phyloP scores from a whole-genome alignment of 177 flowering plant species.

The Telopea speciosissima region DNA sequence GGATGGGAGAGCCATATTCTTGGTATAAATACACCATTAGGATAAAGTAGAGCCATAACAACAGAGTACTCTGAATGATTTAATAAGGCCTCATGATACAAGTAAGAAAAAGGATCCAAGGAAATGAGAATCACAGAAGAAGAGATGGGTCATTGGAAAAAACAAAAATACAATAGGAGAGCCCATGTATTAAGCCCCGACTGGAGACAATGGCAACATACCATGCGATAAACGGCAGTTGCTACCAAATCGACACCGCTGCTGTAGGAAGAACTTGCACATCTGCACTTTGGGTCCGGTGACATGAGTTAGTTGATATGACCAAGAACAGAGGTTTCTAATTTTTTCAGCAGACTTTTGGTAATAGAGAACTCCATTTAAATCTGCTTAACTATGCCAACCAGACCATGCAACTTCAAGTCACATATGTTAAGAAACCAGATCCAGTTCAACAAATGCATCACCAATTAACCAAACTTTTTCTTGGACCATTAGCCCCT shows the following conservation, averaged over 20 bases:
- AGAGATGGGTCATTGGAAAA: too few species aligned
- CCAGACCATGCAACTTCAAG: background rate
- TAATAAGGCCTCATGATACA: background rate
- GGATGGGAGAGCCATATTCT: too few species aligned
- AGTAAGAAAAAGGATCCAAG: background rate
- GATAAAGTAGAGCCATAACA: too few species aligned
- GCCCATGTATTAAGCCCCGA: constrained; percentile 2
- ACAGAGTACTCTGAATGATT: background rate
- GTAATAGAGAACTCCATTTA: background rate
- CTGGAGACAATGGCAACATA: constrained; percentile 41
- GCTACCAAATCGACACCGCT: constrained; percentile 93
- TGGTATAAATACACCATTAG: too few species aligned
- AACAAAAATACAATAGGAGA: background rate
- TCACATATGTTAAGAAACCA: background rate
- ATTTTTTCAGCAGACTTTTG: constrained; percentile 3
- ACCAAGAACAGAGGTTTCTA: constrained; percentile 14
- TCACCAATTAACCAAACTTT: too few species aligned
- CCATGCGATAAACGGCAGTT: constrained; percentile 97
- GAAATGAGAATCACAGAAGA: background rate
- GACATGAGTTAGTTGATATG: constrained; percentile 34
- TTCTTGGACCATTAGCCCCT: too few species aligned
- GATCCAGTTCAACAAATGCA: background rate
- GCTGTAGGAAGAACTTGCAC: constrained; percentile 97
- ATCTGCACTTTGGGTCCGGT: constrained; percentile 75
- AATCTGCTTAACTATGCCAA: background rate